These are phyloP conservation scores for Cladosporium oxysporum DNA, from an alignment of 2,329 filamentous ascomycete species.

Conservation along the genomic window DNA sequence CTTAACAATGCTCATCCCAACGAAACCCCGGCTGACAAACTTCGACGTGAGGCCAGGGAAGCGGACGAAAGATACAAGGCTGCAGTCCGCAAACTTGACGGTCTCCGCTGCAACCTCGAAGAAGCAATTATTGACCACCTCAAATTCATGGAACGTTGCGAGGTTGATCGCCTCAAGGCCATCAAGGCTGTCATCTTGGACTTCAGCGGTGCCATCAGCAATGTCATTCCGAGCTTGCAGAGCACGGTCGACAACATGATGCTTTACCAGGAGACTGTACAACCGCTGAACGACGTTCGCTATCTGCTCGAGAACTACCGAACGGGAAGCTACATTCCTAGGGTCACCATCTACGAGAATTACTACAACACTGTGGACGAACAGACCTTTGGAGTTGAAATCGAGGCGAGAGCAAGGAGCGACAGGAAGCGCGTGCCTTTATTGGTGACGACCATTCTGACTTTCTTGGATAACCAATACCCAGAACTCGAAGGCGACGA, in stretches of 20 bases:
- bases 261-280: conserved; percentile 98
- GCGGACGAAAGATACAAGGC: conserved; percentile 92
- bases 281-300: conserved; percentile 82
- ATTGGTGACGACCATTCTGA: conserved; percentile 88
- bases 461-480: conserved; percentile 94
- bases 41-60: conserved; percentile 86
- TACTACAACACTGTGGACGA: conserved; percentile 99
- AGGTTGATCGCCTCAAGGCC: conserved; percentile 91
- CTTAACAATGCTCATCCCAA: conserved; percentile 89
- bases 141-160: conserved; percentile 95
- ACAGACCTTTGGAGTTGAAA: conserved; percentile 95
- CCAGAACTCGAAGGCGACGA: conserved; percentile 97
- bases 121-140: conserved; percentile 91
- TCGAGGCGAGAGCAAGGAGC: conserved; percentile 90
- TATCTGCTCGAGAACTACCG: conserved; percentile 97
- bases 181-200: conserved; percentile 98
- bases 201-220: conserved; percentile 95
- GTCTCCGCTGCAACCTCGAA: conserved; percentile 90
- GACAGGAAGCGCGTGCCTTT: conserved; percentile 95
- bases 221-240: conserved; percentile 94
- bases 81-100: conserved; percentile 81
- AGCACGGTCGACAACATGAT: conserved; percentile 98
- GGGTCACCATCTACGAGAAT: conserved; percentile 92
- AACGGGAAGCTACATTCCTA: conserved; percentile 88
- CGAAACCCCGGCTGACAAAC: conserved; percentile 82